phyloP scores from a whole-genome alignment of 768 basidiomycete species.

The Agrocybe praecox region DNA sequence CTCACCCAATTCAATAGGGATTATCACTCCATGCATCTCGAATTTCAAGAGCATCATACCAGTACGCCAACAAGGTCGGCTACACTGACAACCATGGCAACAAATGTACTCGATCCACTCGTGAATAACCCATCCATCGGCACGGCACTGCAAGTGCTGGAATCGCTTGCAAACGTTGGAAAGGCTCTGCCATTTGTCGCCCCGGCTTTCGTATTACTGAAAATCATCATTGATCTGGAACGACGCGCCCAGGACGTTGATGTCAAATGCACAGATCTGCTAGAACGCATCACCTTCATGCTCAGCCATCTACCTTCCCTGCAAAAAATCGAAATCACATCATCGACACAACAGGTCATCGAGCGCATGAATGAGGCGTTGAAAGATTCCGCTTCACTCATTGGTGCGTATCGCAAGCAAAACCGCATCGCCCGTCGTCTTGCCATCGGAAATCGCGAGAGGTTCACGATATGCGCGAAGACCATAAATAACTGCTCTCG shows the following conservation, averaged over 20 bases:
- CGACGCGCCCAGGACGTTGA: conserved; percentile 37
- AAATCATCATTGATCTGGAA: conserved; percentile 42
- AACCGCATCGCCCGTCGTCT: conserved; percentile 36
- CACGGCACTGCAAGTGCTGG: conserved; percentile 32
- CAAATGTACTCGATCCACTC: conserved; percentile 19
- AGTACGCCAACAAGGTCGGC: conserved; percentile 6
- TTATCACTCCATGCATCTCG: conserved; percentile 11
- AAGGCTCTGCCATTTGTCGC: conserved; percentile 38
- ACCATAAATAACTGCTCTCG: conserved; percentile 34
- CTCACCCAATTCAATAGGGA: too few species aligned
- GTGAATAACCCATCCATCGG: conserved; percentile 21
- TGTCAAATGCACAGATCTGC: conserved; percentile 38
- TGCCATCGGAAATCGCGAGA: conserved; percentile 37
- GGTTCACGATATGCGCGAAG: conserved; percentile 33
- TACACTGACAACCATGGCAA: conserved; percentile 6
- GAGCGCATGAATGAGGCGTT: conserved; percentile 40
- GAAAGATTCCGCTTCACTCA: conserved; percentile 37
- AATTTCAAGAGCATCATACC: neutral
- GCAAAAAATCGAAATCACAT: conserved; percentile 31
- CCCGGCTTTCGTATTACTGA: conserved; percentile 40
- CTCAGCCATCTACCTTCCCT: conserved; percentile 38
- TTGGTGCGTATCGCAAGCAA: conserved; percentile 41
- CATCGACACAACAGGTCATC: conserved; percentile 35
- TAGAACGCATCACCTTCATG: conserved; percentile 45
- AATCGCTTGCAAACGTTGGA: conserved; percentile 35